phyloP scores from a whole-genome alignment of 805 yeast genomes.

The Starmera caribaea region DNA sequence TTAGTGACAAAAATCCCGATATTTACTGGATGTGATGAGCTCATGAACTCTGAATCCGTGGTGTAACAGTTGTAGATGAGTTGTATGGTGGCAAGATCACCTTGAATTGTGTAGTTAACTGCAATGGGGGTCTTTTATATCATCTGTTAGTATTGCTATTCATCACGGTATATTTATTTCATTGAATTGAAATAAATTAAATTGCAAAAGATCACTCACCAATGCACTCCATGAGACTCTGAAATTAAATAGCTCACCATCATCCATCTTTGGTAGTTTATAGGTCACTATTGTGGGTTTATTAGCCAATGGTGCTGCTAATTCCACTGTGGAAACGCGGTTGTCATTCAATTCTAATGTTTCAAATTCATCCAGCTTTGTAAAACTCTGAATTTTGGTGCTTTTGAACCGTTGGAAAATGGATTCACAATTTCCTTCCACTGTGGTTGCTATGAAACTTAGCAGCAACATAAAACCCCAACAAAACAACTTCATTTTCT shows the following conservation, averaged over 20 bases:
- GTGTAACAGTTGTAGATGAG: constrained; percentile 9
- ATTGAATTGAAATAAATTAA: constrained; percentile 9
- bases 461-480: too few relatives aligned
- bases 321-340: not conserved
- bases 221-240: constrained; percentile 17
- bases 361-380: too few relatives aligned
- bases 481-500: too few relatives aligned
- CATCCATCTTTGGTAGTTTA: constrained; percentile 2
- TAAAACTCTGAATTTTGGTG: too few relatives aligned
- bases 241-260: constrained; percentile 5
- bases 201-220: constrained; percentile 10
- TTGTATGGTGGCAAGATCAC: too few relatives aligned
- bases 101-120: too few relatives aligned
- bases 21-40: not conserved
- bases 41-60: constrained; percentile 6
- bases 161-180: too few relatives aligned
- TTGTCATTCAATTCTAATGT: too few relatives aligned
- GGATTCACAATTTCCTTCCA: too few relatives aligned
- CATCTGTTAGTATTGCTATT: too few relatives aligned
- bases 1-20: constrained; percentile 2
- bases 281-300: not conserved
- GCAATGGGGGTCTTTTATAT: not conserved
- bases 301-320: constrained; percentile 4
- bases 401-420: too few relatives aligned
- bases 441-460: too few relatives aligned